phyloP scores from a whole-genome alignment of 192 early-diverging fungal genomes.

The Coemansia sp. region DNA sequence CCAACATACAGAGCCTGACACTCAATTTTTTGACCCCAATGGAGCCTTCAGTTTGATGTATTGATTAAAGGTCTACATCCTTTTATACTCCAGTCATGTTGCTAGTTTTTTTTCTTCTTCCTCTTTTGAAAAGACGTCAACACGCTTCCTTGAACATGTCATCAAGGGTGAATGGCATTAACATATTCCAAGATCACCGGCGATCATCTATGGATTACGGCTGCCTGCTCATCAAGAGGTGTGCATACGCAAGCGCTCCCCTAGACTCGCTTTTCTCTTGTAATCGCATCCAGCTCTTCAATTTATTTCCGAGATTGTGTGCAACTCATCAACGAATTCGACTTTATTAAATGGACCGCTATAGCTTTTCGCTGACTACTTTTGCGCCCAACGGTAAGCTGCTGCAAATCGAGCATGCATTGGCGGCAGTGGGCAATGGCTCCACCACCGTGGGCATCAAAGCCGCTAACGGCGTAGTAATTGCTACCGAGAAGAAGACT shows the following conservation, averaged over 20 bases:
- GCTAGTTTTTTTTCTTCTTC: too few relatives aligned
- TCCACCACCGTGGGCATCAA: constrained; percentile 95
- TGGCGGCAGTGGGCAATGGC: constrained; percentile 89
- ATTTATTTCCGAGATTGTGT: constrained; percentile 3
- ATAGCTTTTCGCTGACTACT: constrained; percentile 98
- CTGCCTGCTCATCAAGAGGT: neutral
- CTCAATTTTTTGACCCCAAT: neutral
- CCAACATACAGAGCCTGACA: neutral
- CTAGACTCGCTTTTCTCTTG: neutral
- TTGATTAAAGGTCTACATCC: neutral
- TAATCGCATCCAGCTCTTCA: constrained; percentile 1
- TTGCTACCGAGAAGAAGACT: constrained; percentile 97
- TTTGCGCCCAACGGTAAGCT: constrained; percentile 99
- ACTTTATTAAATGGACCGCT: constrained; percentile 57
- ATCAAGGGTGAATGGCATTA: neutral
- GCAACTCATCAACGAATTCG: neutral
- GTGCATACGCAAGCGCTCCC: constrained; percentile 9
- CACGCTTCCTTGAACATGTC: too few relatives aligned
- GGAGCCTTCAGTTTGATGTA: neutral
- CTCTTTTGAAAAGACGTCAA: too few relatives aligned
- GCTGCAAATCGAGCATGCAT: constrained; percentile 98
- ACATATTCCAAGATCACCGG: neutral
- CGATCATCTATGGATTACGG: neutral
- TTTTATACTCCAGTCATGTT: neutral
- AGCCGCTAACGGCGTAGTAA: constrained; percentile 96